Conservation (phyloP, 1,139 yeast species). For the Torulaspora globosa region DNA sequence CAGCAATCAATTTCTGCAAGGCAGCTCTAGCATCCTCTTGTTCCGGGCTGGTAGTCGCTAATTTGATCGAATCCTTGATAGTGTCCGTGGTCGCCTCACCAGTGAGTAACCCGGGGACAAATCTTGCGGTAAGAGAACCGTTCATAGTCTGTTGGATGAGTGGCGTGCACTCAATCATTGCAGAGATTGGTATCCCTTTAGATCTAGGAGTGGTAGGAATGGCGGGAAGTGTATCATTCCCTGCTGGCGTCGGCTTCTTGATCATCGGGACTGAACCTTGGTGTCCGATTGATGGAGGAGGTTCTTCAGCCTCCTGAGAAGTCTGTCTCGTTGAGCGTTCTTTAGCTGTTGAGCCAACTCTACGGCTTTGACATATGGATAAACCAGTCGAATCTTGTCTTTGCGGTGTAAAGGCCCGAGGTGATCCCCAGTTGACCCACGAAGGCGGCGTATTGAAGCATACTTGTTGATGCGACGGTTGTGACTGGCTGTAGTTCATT, state of each 20-base stretch:
- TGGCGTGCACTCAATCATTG: slow-evolving; percentile 29
- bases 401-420: slow-evolving; percentile 16
- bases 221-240: slow-evolving; percentile 3
- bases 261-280: neutral
- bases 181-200: slow-evolving; percentile 14
- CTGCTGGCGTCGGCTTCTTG: slow-evolving; percentile 1
- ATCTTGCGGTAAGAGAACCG: slow-evolving; percentile 27
- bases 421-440: slow-evolving; percentile 20
- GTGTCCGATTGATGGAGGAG: neutral
- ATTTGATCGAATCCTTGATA: slow-evolving; percentile 7
- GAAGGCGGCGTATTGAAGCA: slow-evolving; percentile 34
- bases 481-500: slow-evolving; percentile 18
- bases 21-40: slow-evolving; percentile 34
- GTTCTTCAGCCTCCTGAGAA: neutral
- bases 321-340: neutral
- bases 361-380: neutral
- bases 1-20: slow-evolving; percentile 28
- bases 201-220: slow-evolving; percentile 25
- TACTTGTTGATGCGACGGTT: slow-evolving; percentile 20
- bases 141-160: slow-evolving; percentile 33
- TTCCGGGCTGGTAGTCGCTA: slow-evolving; percentile 12
- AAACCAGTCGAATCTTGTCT: slow-evolving; percentile 12
- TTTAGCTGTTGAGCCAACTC: neutral
- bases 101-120: slow-evolving; percentile 14
- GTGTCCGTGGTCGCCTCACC: slow-evolving; percentile 2